Evolutionary conservation across 371 early-diverging fungal genomes (phyloP).

Genomic region (Saksenaea oblongispora): DNA sequence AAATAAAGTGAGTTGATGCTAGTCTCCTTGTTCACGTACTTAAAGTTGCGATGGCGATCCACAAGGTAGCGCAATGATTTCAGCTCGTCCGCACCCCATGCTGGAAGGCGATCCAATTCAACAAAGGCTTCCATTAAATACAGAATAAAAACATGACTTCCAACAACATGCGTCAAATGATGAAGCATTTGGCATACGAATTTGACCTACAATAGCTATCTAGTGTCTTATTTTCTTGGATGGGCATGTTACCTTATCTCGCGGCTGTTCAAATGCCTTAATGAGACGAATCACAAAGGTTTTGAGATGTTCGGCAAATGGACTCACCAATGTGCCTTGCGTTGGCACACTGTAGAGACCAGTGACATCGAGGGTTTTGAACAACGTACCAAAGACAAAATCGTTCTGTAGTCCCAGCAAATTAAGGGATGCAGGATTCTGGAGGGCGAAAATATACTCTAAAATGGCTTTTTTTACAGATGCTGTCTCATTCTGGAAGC

Average conservation of each 20-base stretch:
- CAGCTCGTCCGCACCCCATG: slow-evolving; percentile 50
- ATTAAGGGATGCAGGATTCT: slow-evolving; percentile 24
- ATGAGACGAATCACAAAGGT: slow-evolving; percentile 26
- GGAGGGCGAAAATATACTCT: slow-evolving; percentile 40
- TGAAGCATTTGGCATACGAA: slow-evolving; percentile 43
- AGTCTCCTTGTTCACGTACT: slow-evolving; percentile 20
- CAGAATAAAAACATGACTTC: slow-evolving; percentile 37
- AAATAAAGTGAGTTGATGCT: not conserved
- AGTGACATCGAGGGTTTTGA: slow-evolving; percentile 36
- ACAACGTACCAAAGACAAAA: slow-evolving; percentile 44
- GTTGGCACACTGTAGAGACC: slow-evolving; percentile 39
- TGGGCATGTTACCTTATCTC: slow-evolving; percentile 26
- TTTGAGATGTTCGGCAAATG: slow-evolving; percentile 45
- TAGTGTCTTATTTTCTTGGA: not conserved
- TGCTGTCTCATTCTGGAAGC: slow-evolving; percentile 42
- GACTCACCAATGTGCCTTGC: slow-evolving; percentile 45
- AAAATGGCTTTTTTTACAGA: slow-evolving; percentile 41
- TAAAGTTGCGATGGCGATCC: slow-evolving; percentile 46
- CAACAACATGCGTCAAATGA: slow-evolving; percentile 41
- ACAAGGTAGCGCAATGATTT: slow-evolving; percentile 42
- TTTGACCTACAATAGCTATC: slow-evolving; percentile 10
- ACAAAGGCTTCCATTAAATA: slow-evolving; percentile 43
- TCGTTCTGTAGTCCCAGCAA: slow-evolving; percentile 29
- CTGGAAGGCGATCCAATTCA: slow-evolving; percentile 20
- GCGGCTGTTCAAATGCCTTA: slow-evolving; percentile 15